Evolutionary conservation across 768 basidiomycete genomes (phyloP).

Genomic region (Mycena haematopus): DNA sequence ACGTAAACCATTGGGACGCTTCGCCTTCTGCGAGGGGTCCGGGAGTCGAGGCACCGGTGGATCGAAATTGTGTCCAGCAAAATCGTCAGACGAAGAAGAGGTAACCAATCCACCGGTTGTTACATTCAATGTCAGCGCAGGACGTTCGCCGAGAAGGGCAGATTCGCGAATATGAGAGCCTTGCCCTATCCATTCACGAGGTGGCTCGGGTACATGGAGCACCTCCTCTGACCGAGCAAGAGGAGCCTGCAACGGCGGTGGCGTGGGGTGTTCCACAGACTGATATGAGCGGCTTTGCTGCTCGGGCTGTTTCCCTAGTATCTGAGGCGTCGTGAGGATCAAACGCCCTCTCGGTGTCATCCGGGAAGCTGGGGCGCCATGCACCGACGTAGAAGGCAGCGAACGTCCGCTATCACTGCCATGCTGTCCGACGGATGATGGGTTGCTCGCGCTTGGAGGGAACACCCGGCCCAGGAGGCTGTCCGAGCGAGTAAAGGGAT

Average conservation of each 20-base stretch:
- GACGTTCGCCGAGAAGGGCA: constrained; percentile 13
- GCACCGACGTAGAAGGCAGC: constrained; percentile 26
- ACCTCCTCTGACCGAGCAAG: constrained; percentile 22
- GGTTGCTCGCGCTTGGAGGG: constrained; percentile 33
- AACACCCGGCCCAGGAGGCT: constrained; percentile 38
- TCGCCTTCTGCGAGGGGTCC: constrained; percentile 8
- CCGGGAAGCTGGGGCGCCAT: constrained; percentile 26
- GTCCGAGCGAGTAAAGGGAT: constrained; percentile 26
- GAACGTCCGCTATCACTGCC: constrained; percentile 34
- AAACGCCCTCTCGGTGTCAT: constrained; percentile 25
- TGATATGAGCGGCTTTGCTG: neutral
- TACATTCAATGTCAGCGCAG: no score
- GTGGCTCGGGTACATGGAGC: neutral
- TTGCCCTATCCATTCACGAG: neutral
- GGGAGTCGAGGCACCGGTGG: constrained; percentile 12
- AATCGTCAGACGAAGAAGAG: constrained; percentile 16
- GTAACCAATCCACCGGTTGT: no score
- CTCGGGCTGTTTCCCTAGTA: constrained; percentile 10
- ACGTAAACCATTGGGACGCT: constrained; percentile 23
- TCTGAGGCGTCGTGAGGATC: constrained; percentile 23
- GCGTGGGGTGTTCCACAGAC: constrained; percentile 13
- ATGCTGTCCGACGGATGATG: constrained; percentile 23
- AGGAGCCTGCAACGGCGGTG: constrained; percentile 2
- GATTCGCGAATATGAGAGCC: constrained; percentile 24
- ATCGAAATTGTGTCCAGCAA: constrained; percentile 11